A percentile compares a stretch with the other conserved stretches of the same genome.
These are phyloP conservation scores for Gaeumannomyces tritici DNA, from an alignment of 2,329 filamentous ascomycete genomes.

Conservation along the genomic window DNA sequence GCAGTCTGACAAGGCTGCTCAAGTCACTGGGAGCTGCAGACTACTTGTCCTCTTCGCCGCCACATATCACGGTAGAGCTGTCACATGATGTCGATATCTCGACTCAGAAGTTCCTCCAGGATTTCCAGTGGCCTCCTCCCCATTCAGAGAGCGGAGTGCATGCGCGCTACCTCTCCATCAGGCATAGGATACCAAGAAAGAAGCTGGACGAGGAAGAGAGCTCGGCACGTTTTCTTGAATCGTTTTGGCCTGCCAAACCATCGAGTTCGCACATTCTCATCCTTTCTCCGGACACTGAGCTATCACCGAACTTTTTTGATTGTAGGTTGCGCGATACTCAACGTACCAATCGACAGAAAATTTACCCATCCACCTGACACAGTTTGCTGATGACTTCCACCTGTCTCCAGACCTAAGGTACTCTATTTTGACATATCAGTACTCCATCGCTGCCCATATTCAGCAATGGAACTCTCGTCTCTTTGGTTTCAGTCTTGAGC, in stretches of 20 bases:
- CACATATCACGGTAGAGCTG: conserved; percentile 77
- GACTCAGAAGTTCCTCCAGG: conserved; percentile 51
- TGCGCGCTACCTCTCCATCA: conserved; percentile 50
- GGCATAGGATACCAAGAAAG: conserved; percentile 59
- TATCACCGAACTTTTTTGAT: conserved; percentile 75
- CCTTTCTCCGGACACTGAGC: conserved; percentile 69
- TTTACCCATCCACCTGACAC: no score
- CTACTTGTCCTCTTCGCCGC: conserved; percentile 58
- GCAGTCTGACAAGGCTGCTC: conserved; percentile 67
- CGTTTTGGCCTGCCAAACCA: conserved; percentile 69
- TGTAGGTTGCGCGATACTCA: conserved; percentile 33
- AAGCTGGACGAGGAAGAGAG: conserved; percentile 58
- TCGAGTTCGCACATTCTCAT: conserved; percentile 67
- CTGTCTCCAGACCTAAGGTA: conserved; percentile 58
- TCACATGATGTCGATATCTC: conserved; percentile 59
- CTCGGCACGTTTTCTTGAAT: conserved; percentile 69
- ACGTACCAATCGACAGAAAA: background rate
- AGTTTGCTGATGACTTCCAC: background rate
- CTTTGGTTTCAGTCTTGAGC: conserved; percentile 71
- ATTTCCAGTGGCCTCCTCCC: conserved; percentile 58
- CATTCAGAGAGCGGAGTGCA: conserved; percentile 27
- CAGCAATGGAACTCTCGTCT: conserved; percentile 44
- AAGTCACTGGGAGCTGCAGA: conserved; percentile 68
- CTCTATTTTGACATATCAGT: conserved; percentile 63
- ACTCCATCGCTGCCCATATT: conserved; percentile 43